Evolutionary conservation across 1,284 basidiomycete species (phyloP).

Genomic region (Apiotrichum mycotoxinovorans): DNA sequence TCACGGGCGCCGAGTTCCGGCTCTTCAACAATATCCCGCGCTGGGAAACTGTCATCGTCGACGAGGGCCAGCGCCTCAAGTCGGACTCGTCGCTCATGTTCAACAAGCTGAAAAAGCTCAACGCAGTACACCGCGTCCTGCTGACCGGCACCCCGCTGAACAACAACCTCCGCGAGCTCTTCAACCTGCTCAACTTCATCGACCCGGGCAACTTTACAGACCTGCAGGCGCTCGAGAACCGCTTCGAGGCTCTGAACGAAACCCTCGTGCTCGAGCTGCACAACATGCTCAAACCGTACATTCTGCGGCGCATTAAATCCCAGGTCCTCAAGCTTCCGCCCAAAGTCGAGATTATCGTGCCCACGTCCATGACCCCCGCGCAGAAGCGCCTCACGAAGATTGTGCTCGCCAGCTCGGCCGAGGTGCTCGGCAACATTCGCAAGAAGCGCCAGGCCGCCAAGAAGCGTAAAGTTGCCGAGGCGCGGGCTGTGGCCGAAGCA

Average conservation of each 20-base stretch:
- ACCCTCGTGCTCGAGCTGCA: conserved; percentile 76
- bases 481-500: no score
- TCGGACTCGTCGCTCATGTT: conserved; percentile 73
- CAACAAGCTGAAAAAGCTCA: conserved; percentile 73
- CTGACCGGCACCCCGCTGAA: conserved; percentile 96
- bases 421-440: conserved; percentile 30
- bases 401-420: conserved; percentile 56
- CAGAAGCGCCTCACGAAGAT: conserved; percentile 87
- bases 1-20: conserved; percentile 67
- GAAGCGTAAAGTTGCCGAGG: neutral
- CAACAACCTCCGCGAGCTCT: conserved; percentile 91
- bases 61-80: conserved; percentile 84
- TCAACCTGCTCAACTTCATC: conserved; percentile 92
- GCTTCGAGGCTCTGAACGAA: conserved; percentile 70
- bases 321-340: conserved; percentile 89
- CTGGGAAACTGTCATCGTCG: conserved; percentile 88
- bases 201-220: conserved; percentile 62
- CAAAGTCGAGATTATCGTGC: conserved; percentile 76
- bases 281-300: conserved; percentile 74
- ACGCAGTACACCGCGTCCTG: conserved; percentile 75
- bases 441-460: conserved; percentile 17
- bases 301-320: conserved; percentile 85
- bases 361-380: conserved; percentile 79
- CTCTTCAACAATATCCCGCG: conserved; percentile 76
- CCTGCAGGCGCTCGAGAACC: conserved; percentile 63